Percentiles rank a stretch among this genome's conserved stretches.
phyloP scores from a whole-genome alignment of 164 flowering plant species.

The Nymphaea colorata region DNA sequence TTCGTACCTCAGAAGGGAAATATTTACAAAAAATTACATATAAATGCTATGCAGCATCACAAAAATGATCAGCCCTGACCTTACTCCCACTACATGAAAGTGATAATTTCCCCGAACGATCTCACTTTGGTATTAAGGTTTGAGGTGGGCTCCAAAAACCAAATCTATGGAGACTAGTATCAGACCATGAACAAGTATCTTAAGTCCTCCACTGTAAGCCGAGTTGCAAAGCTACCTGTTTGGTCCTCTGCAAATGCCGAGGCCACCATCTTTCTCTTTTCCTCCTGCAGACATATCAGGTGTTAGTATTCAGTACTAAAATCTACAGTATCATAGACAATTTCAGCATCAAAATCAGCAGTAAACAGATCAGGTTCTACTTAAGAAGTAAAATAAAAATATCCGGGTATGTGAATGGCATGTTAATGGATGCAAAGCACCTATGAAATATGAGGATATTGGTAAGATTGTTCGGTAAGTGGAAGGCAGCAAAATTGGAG shows the following conservation, averaged over 20 bases:
- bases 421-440: too few relatives aligned
- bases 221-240: constrained; percentile 35
- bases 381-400: too few relatives aligned
- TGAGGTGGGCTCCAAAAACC: background rate
- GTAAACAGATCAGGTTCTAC: too few relatives aligned
- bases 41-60: background rate
- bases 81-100: background rate
- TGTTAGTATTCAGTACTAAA: background rate
- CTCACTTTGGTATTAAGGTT: background rate
- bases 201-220: constrained; percentile 78
- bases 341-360: too few relatives aligned
- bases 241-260: constrained; percentile 96
- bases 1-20: too few relatives aligned
- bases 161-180: background rate
- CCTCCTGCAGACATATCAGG: constrained; percentile 42
- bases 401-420: too few relatives aligned
- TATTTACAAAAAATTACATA: background rate
- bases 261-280: constrained; percentile 92
- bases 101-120: background rate
- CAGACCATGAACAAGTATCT: constrained; percentile 59
- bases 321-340: too few relatives aligned
- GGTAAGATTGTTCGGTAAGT: too few relatives aligned
- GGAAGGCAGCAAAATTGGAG: too few relatives aligned
- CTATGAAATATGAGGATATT: too few relatives aligned
- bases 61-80: background rate